These are phyloP conservation scores for Cubamyces lactineus DNA, from an alignment of 768 basidiomycete species.

Conservation along the genomic window DNA sequence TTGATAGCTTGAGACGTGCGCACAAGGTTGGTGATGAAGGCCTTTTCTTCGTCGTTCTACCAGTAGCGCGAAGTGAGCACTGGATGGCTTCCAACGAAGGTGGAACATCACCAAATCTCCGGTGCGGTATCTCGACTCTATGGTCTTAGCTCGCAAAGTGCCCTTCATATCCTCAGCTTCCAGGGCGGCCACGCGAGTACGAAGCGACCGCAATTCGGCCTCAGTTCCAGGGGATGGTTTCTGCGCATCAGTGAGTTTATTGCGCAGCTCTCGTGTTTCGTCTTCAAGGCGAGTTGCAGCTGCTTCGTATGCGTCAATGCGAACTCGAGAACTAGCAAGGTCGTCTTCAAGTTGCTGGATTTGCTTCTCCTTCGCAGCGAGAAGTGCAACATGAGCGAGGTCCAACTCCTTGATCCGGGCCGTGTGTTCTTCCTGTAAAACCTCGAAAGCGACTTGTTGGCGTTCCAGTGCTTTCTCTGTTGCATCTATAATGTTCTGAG, in stretches of 20 bases:
- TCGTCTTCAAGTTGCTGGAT: constrained; percentile 19
- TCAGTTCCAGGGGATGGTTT: constrained; percentile 25
- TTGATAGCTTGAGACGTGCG: constrained; percentile 37
- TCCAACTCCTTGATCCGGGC: constrained; percentile 23
- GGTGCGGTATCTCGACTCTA: constrained; percentile 34
- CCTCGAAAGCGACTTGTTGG: constrained; percentile 13
- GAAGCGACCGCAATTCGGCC: constrained; percentile 30
- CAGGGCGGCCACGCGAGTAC: constrained; percentile 25
- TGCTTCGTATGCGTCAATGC: constrained; percentile 20
- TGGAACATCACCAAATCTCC: constrained; percentile 34
- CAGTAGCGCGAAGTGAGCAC: neutral
- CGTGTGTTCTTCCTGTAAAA: constrained; percentile 25
- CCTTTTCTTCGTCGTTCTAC: constrained; percentile 38
- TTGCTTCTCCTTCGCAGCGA: constrained; percentile 22
- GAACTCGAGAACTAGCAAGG: constrained; percentile 26
- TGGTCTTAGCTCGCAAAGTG: constrained; percentile 31
- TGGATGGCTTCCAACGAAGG: neutral
- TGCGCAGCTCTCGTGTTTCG: constrained; percentile 23
- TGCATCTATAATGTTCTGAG: constrained; percentile 31
- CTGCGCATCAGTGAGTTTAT: constrained; percentile 28
- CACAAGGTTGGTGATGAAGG: constrained; percentile 35
- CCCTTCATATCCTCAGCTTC: constrained; percentile 26
- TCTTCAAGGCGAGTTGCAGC: constrained; percentile 19
- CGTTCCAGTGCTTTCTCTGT: constrained; percentile 19
- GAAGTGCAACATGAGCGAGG: constrained; percentile 2